Conservation (phyloP, 352 stramenopile species). For the Pythium grandisporangium region DNA sequence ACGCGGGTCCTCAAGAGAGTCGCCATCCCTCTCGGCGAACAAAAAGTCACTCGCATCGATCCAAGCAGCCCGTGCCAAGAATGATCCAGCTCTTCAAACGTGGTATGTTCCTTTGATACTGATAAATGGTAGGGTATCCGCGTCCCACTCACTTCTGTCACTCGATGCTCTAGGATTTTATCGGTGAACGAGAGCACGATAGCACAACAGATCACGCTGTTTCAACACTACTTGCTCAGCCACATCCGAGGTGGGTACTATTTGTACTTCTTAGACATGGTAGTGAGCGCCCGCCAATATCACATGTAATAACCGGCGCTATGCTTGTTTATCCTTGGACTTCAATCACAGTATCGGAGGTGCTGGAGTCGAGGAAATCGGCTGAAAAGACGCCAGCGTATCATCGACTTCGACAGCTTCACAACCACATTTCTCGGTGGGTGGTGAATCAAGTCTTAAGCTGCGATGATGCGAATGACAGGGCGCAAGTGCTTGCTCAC, state of each 20-base stretch:
- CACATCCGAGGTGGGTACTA: slow-evolving; percentile 79
- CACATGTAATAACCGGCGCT: too few species aligned
- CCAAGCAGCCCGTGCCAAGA: too few species aligned
- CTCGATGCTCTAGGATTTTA: slow-evolving; percentile 38
- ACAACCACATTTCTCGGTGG: slow-evolving; percentile 85
- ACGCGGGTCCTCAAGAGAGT: slow-evolving; percentile 25
- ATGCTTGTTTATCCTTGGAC: too few species aligned
- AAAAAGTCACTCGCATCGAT: slow-evolving; percentile 13
- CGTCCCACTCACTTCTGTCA: background rate
- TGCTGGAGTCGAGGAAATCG: slow-evolving; percentile 65
- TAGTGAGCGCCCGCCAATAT: too few species aligned
- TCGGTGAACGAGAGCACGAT: slow-evolving; percentile 72
- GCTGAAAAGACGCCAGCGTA: slow-evolving; percentile 76
- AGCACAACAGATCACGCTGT: slow-evolving; percentile 76
- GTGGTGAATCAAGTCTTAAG: slow-evolving; percentile 76
- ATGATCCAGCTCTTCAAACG: slow-evolving; percentile 22
- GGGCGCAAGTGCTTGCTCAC: slow-evolving; percentile 70
- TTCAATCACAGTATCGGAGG: slow-evolving; percentile 77
- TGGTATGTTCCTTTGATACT: slow-evolving; percentile 31
- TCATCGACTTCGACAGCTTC: slow-evolving; percentile 68
- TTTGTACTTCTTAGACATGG: too few species aligned
- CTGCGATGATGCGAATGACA: slow-evolving; percentile 69
- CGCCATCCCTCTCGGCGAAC: slow-evolving; percentile 13
- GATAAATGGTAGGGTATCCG: background rate
- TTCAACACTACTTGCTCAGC: slow-evolving; percentile 85